A percentile compares a stretch with the other conserved stretches of the same genome.
Evolutionary conservation across 768 basidiomycete species (phyloP).

Genomic region (Gloeophyllum trabeum): DNA sequence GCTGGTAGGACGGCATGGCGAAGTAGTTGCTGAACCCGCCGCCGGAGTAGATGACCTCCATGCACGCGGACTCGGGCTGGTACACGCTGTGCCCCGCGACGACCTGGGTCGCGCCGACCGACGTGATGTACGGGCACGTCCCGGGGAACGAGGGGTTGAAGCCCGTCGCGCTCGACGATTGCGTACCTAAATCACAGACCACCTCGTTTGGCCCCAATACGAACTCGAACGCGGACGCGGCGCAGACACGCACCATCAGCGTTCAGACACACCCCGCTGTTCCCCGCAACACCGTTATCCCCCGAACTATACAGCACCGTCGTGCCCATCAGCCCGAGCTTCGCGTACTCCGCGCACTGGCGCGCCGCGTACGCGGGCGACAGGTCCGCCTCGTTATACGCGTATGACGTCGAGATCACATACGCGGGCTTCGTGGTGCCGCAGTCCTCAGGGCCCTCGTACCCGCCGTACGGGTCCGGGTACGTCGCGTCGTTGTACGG

Average conservation of each 20-base stretch:
- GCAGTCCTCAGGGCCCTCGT: constrained; percentile 21
- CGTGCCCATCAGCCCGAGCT: constrained; percentile 28
- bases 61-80: constrained; percentile 17
- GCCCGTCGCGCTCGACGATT: constrained; percentile 6
- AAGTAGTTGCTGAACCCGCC: constrained; percentile 30
- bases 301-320: constrained; percentile 14
- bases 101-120: constrained; percentile 17
- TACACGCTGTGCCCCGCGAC: constrained; percentile 4
- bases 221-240: neutral
- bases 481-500: constrained; percentile 15
- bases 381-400: constrained; percentile 23
- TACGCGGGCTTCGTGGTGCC: constrained; percentile 22
- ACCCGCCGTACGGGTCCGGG: constrained; percentile 15
- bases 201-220: constrained; percentile 5
- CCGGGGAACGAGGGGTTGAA: constrained; percentile 19
- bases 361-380: constrained; percentile 24
- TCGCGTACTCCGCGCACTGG: constrained; percentile 34
- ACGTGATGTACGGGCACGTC: constrained; percentile 15
- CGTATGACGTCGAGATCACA: constrained; percentile 31
- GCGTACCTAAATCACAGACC: constrained; percentile 3
- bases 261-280: neutral
- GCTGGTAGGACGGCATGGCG: constrained; percentile 15
- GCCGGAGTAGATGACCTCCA: constrained; percentile 12
- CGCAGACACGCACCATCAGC: neutral
- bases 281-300: neutral